Evolutionary conservation across 2,329 filamentous ascomycete genomes (phyloP).

Genomic region (Sporothrix brasiliensis): DNA sequence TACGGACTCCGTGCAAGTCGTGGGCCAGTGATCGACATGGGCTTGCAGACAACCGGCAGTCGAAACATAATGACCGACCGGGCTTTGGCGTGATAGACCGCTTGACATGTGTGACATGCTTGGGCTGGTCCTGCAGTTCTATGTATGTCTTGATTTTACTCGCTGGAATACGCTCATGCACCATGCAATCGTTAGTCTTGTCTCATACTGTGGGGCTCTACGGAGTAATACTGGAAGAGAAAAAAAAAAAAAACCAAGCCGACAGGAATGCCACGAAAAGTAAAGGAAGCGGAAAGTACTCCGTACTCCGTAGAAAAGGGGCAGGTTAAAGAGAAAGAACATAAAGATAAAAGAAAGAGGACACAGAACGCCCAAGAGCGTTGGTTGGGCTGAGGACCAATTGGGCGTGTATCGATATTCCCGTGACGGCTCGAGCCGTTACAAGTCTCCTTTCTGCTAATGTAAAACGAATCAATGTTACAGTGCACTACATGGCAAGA

Average conservation of each 20-base stretch:
- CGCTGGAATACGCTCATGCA: constrained; percentile 14
- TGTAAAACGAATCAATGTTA: not conserved
- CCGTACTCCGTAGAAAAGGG: not conserved
- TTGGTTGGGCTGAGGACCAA: not conserved
- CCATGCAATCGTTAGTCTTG: not conserved
- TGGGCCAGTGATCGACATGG: not conserved
- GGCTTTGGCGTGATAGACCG: constrained; percentile 10
- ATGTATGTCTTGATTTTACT: constrained; percentile 2
- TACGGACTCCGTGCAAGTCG: not conserved
- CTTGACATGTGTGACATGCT: not conserved
- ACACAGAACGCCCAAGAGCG: too few species aligned
- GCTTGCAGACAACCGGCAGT: constrained; percentile 19
- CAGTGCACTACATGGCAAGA: not conserved
- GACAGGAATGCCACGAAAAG: not conserved
- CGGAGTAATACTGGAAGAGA: too few species aligned
- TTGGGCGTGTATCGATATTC: constrained; percentile 2
- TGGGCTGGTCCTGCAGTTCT: not conserved
- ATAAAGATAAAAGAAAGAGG: not conserved
- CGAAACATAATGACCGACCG: not conserved
- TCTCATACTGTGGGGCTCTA: too few species aligned
- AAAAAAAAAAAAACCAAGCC: not conserved
- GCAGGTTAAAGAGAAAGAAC: not conserved
- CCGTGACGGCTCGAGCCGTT: constrained; percentile 24
- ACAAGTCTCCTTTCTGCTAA: not conserved
- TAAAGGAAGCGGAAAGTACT: not conserved